Evolutionary conservation across 441 rosid genomes (phyloP), one percentile per base, ranked within the genome.

Genomic region (Iberis amara): DNA sequence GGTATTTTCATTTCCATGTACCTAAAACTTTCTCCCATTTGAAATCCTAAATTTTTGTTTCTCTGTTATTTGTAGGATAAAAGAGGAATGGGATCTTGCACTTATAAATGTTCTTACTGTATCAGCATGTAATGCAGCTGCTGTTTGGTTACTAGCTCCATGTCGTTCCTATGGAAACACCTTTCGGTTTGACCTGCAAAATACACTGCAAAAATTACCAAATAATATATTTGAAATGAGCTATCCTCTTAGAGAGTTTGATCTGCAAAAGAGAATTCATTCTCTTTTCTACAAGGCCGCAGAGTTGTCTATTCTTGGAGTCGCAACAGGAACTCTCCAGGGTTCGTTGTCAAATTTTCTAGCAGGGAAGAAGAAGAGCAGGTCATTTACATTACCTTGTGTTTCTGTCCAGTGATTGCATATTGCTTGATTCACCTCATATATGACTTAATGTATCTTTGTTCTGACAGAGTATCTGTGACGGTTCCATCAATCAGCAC

Each of bases 51-150:
- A 57, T 56, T 9, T 51, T 32, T 55, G 28, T 55, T 43, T 41
- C 32, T 9, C 65, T 74, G 39, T 28, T 18, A 8, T 11, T 66
- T 70, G 39, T 65, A 92, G 98, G 72, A 62, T 86, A 69, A 89
- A 89, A 61, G 76, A 86, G 56, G 96, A 92, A 72, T 92, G 98
- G 96, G 94, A 86, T 76, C 77, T 92, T 60, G 96, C 98, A 7
- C 94, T 92, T 49, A 46, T 86, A 52, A 92, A 92, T 56, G 92
- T 88, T 59, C 89, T 92, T 28, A 86, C 89, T 3, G 81, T 73
- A 49, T 74, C 96, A 40, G 91, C 82, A 52, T 92, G 96, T 79
- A 92, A 92, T 72, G 89, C 83, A 44, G 55, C 79, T 36, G 86
- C 78, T 62, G 92, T 92, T 71, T 92, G 96, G 96, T 68, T 88